These are phyloP conservation scores for Tolypocladium cylindrosporum DNA, from an alignment of 2,329 filamentous ascomycete genomes.

Conservation along the genomic window DNA sequence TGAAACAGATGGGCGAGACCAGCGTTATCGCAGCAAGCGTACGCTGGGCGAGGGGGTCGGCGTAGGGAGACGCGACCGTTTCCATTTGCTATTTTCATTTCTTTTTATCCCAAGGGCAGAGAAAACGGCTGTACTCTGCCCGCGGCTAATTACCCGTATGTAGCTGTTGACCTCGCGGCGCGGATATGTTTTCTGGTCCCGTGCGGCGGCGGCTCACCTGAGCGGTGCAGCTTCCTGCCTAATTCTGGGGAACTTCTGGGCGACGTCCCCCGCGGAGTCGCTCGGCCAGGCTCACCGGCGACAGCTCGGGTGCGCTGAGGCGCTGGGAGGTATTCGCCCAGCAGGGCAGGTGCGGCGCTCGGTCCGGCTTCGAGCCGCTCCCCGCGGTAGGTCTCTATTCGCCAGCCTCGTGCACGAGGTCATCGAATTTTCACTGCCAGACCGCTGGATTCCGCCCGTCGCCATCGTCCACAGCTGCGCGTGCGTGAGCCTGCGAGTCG, in stretches of 20 bases:
- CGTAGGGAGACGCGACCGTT: neutral
- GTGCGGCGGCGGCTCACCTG: neutral
- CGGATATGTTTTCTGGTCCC: neutral
- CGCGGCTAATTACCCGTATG: neutral
- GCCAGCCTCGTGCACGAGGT: neutral
- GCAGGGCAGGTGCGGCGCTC: neutral
- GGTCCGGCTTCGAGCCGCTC: neutral
- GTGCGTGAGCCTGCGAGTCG: neutral
- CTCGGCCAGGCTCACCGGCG: neutral
- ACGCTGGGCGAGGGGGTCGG: neutral
- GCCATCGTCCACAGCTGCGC: neutral
- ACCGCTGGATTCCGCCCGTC: neutral
- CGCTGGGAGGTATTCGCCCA: neutral
- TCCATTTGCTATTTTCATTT: neutral
- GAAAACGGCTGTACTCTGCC: neutral
- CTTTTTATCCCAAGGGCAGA: neutral
- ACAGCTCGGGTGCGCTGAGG: neutral
- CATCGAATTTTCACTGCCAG: neutral
- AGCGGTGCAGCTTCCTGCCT: neutral
- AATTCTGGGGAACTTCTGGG: neutral
- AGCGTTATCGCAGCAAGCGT: neutral
- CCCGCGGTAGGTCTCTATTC: neutral
- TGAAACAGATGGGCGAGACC: neutral
- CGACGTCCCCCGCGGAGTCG: neutral
- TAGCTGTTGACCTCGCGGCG: neutral